Conservation (phyloP, 208 protist species). For the Herpetomonas muscarum region DNA sequence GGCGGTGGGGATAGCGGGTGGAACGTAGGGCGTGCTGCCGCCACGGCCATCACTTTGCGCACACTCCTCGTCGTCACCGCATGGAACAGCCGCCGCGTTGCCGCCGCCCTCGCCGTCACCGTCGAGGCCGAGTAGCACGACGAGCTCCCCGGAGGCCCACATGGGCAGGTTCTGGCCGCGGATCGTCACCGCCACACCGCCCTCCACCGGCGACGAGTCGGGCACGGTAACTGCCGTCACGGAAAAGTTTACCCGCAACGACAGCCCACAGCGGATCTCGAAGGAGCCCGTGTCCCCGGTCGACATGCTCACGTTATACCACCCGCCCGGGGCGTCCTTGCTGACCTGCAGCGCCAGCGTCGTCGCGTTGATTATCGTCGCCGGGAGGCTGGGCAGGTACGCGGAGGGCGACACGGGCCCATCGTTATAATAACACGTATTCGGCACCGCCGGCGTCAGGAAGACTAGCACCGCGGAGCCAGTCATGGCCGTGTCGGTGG, state of each 20-base stretch:
- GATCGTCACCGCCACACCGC: conserved; percentile 21
- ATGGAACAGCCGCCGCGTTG: neutral
- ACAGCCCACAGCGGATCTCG: conserved; percentile 23
- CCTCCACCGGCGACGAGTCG: conserved; percentile 18
- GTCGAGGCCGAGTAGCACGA: neutral
- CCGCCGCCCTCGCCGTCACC: neutral
- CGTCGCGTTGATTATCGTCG: conserved; percentile 20
- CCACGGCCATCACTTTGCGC: neutral
- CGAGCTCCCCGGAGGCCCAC: conserved; percentile 7
- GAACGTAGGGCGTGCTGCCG: neutral
- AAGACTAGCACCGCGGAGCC: conserved; percentile 13
- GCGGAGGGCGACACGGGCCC: conserved; percentile 6
- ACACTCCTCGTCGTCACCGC: neutral
- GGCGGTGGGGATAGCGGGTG: too few relatives aligned
- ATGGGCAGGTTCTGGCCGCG: conserved; percentile 34
- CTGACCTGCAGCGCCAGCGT: conserved; percentile 24
- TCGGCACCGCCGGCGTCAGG: conserved; percentile 7
- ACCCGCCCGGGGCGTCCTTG: conserved; percentile 25
- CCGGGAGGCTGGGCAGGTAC: conserved; percentile 6
- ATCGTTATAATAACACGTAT: neutral
- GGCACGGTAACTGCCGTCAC: conserved; percentile 23
- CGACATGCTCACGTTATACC: conserved; percentile 27
- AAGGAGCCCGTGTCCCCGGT: conserved; percentile 23
- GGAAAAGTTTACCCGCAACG: conserved; percentile 16
- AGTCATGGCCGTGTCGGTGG: conserved; percentile 4